Evolutionary conservation across 805 yeast genomes (phyloP).

Genomic region (Saccharomycopsis oosterbeekiorum): DNA sequence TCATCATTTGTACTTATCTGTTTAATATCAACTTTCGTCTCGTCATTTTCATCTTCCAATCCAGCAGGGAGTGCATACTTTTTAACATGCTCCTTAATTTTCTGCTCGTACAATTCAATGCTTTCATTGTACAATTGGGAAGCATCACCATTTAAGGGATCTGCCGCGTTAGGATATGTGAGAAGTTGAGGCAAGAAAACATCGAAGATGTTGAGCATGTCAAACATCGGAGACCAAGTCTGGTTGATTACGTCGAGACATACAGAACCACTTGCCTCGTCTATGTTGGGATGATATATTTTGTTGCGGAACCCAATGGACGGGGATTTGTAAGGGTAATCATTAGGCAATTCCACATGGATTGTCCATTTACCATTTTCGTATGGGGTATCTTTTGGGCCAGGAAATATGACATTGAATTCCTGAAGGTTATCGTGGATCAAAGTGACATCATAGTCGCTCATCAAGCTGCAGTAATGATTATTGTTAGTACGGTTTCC

Average conservation of each 20-base stretch:
- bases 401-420: conserved; percentile 73
- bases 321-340: conserved; percentile 92
- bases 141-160: conserved; percentile 88
- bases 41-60: conserved; percentile 30
- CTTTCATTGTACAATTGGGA: conserved; percentile 68
- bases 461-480: conserved; percentile 52
- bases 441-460: conserved; percentile 79
- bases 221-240: conserved; percentile 98
- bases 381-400: conserved; percentile 83
- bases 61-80: conserved; percentile 48
- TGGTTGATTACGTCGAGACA: conserved; percentile 95
- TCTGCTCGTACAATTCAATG: conserved; percentile 52
- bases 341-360: conserved; percentile 89
- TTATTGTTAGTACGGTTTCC: conserved; percentile 11
- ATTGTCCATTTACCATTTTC: conserved; percentile 85
- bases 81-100: conserved; percentile 64
- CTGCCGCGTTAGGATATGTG: conserved; percentile 88
- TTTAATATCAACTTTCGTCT: conserved; percentile 1
- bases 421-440: conserved; percentile 81
- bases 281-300: conserved; percentile 93
- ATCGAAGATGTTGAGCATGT: conserved; percentile 81
- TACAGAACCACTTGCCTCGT: conserved; percentile 81
- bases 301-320: conserved; percentile 88
- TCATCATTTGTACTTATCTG: neutral
- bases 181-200: conserved; percentile 86